Conservation (phyloP, 208 protist species). For the Wallacemonas collosoma region DNA sequence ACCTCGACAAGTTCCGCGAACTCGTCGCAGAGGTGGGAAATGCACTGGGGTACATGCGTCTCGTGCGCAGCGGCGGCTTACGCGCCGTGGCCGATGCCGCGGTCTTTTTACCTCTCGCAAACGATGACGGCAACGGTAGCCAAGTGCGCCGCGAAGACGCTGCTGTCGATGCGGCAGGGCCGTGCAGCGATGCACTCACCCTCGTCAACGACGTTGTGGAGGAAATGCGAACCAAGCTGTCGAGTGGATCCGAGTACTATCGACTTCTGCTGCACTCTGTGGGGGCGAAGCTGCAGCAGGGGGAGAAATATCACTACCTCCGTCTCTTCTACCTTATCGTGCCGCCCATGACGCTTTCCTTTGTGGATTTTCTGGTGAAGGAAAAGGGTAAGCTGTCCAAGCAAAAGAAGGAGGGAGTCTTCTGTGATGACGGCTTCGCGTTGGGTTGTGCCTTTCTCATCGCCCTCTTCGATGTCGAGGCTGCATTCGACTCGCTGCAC, state of each 20-base stretch:
- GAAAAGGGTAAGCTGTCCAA: slow-evolving; percentile 95
- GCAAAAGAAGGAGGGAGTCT: slow-evolving; percentile 88
- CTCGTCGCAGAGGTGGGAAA: slow-evolving; percentile 98
- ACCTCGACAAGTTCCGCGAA: slow-evolving; percentile 93
- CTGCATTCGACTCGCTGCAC: slow-evolving; percentile 94
- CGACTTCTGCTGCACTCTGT: slow-evolving; percentile 95
- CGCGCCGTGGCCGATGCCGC: slow-evolving; percentile 90
- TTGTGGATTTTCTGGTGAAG: slow-evolving; percentile 92
- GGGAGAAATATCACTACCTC: slow-evolving; percentile 67
- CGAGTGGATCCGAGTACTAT: slow-evolving; percentile 96
- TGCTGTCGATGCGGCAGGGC: neutral
- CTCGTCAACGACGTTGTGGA: slow-evolving; percentile 80
- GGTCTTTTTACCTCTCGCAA: slow-evolving; percentile 89
- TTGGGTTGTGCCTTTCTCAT: slow-evolving; percentile 96
- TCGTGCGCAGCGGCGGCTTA: slow-evolving; percentile 92
- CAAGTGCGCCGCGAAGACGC: no score
- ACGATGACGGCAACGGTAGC: slow-evolving; percentile 14
- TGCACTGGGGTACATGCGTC: slow-evolving; percentile 97
- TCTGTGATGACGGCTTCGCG: slow-evolving; percentile 98
- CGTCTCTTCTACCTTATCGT: slow-evolving; percentile 95
- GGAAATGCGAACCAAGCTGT: slow-evolving; percentile 89
- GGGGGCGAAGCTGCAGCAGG: slow-evolving; percentile 45
- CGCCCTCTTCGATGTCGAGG: slow-evolving; percentile 93
- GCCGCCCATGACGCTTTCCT: slow-evolving; percentile 94
- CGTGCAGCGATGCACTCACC: slow-evolving; percentile 42